Conservation (phyloP, 2,329 filamentous ascomycete species). For the Botrytis byssoidea region DNA sequence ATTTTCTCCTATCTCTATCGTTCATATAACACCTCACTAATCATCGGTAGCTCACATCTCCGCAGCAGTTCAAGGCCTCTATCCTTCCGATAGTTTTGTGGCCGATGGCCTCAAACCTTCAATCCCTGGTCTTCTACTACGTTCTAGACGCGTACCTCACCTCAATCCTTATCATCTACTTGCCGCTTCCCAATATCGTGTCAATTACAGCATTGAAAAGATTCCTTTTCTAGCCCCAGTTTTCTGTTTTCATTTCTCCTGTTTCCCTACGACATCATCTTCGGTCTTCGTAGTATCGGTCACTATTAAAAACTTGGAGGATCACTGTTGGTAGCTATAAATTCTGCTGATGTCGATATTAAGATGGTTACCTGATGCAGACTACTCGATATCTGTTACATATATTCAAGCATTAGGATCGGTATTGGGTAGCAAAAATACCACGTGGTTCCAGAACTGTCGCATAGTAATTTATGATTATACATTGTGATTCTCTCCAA, state of each 20-base stretch:
- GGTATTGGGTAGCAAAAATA: not conserved
- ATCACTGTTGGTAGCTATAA: constrained; percentile 67
- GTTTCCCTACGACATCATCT: constrained; percentile 77
- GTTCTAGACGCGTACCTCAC: too few species aligned
- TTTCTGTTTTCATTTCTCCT: constrained; percentile 81
- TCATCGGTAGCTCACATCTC: too few species aligned
- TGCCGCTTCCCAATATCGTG: too few species aligned
- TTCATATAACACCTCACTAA: too few species aligned
- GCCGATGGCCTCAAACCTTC: too few species aligned
- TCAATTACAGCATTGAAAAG: too few species aligned
- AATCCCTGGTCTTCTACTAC: too few species aligned
- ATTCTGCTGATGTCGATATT: constrained; percentile 63
- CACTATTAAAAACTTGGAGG: constrained; percentile 74
- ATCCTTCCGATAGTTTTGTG: too few species aligned
- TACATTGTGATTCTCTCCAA: not conserved
- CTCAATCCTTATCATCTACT: too few species aligned
- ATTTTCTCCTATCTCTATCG: too few species aligned
- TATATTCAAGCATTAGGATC: not conserved
- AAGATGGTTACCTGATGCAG: not conserved
- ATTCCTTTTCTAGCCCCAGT: constrained; percentile 62
- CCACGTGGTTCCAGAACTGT: not conserved
- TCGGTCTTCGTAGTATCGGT: constrained; percentile 72
- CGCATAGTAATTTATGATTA: not conserved
- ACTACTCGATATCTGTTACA: not conserved
- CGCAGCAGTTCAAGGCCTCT: too few species aligned